Percentiles rank a stretch among this genome's conserved stretches.
These are phyloP conservation scores for Xerocomus nothofagi DNA, from an alignment of 1,284 basidiomycete genomes.

Conservation along the genomic window DNA sequence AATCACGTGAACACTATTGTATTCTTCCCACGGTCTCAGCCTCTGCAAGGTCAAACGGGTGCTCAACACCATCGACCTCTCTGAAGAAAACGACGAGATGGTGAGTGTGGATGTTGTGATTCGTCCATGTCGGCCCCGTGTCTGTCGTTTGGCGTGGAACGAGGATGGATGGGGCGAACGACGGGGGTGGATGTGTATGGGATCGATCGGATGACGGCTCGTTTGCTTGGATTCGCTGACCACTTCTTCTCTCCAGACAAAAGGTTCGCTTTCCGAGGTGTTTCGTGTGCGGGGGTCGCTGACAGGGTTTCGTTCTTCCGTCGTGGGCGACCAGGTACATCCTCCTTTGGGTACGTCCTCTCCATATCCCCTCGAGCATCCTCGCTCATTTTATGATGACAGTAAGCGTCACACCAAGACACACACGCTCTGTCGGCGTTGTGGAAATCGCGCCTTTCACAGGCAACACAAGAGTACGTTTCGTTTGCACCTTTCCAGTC, in stretches of 20 bases:
- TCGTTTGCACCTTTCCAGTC: background rate
- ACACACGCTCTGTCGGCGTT: conserved; percentile 96
- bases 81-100: conserved; percentile 42
- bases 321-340: conserved; percentile 64
- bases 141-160: conserved; percentile 30
- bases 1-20: conserved; percentile 4
- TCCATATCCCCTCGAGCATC: too few relatives aligned
- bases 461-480: conserved; percentile 92
- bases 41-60: conserved; percentile 2
- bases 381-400: background rate
- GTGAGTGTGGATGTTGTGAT: conserved; percentile 30
- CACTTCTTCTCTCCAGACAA: conserved; percentile 50
- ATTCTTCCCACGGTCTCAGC: conserved; percentile 26
- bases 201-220: conserved; percentile 29
- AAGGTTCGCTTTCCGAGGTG: conserved; percentile 59
- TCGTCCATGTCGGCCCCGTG: background rate
- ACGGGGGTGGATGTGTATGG: conserved; percentile 16
- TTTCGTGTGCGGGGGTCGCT: conserved; percentile 1
- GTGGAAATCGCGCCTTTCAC: conserved; percentile 92
- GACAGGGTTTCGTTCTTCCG: background rate
- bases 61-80: too few relatives aligned
- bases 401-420: conserved; percentile 99
- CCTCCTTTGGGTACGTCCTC: conserved; percentile 79
- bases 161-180: conserved; percentile 3
- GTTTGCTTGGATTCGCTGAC: conserved; percentile 29